Percentiles rank a stretch among this genome's conserved stretches.
Conservation (phyloP, 139 green algal genomes). For the Medakamo hakoo region DNA sequence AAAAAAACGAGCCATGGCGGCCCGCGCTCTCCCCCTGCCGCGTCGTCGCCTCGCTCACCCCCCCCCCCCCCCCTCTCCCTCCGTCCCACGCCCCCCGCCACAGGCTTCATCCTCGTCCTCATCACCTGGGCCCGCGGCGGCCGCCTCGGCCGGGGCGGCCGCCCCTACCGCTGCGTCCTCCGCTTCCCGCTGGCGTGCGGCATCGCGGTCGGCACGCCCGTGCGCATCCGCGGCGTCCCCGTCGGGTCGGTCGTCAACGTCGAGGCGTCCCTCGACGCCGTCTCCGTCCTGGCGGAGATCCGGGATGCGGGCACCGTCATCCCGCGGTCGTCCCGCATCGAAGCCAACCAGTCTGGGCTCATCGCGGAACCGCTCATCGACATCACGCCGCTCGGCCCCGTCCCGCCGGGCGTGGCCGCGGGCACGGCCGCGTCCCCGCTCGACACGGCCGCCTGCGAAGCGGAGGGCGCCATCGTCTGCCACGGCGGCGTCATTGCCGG, state of each 20-base stretch:
- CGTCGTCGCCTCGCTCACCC: background rate
- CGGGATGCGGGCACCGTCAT: slow-evolving; percentile 79
- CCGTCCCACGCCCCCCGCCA: background rate
- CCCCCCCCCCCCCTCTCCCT: background rate
- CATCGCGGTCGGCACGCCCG: slow-evolving; percentile 85
- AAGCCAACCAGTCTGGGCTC: slow-evolving; percentile 93
- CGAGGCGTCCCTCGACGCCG: slow-evolving; percentile 65
- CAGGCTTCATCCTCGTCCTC: slow-evolving; percentile 30
- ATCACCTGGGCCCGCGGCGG: slow-evolving; percentile 35
- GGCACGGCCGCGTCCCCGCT: slow-evolving; percentile 37
- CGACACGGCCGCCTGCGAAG: slow-evolving; percentile 50
- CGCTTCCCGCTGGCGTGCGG: slow-evolving; percentile 88
- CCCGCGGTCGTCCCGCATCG: slow-evolving; percentile 76
- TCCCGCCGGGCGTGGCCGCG: slow-evolving; percentile 18
- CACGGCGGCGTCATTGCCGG: slow-evolving; percentile 66
- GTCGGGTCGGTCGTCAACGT: slow-evolving; percentile 80
- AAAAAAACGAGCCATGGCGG: background rate
- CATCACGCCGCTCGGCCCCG: slow-evolving; percentile 78
- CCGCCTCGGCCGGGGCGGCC: slow-evolving; percentile 24
- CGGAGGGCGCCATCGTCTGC: slow-evolving; percentile 86
- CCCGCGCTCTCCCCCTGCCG: background rate
- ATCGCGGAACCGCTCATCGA: slow-evolving; percentile 94
- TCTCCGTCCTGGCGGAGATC: slow-evolving; percentile 76
- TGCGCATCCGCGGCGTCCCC: slow-evolving; percentile 48
- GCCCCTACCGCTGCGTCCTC: slow-evolving; percentile 43